These are phyloP conservation scores for Curvularia sp. DNA, from an alignment of 2,329 filamentous ascomycete species.

Conservation along the genomic window DNA sequence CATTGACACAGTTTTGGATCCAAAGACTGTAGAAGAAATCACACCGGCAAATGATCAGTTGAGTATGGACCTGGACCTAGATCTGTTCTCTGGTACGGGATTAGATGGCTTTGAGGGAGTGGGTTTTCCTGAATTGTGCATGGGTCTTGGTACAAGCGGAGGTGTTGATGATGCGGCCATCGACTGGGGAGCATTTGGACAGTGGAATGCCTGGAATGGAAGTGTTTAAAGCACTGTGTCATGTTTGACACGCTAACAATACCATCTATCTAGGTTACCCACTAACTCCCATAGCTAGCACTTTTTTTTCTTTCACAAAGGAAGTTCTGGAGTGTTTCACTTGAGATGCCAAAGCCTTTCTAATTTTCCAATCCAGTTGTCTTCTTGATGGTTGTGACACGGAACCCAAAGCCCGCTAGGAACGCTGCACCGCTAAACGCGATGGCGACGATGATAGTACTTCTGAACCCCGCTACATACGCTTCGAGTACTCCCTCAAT, in stretches of 20 bases:
- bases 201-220: constrained; percentile 34
- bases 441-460: constrained; percentile 3
- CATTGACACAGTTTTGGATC: constrained; percentile 43
- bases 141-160: constrained; percentile 23
- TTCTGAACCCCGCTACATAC: constrained; percentile 4
- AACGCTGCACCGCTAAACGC: constrained; percentile 9
- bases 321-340: neutral
- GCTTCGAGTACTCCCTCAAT: constrained; percentile 7
- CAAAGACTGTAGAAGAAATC: constrained; percentile 23
- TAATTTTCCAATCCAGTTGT: constrained; percentile 1
- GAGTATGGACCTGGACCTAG: constrained; percentile 29
- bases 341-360: neutral
- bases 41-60: constrained; percentile 22
- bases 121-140: constrained; percentile 32
- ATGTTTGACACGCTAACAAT: neutral
- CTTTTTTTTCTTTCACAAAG: neutral
- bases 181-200: constrained; percentile 39
- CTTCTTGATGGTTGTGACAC: constrained; percentile 7
- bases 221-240: neutral
- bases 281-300: neutral
- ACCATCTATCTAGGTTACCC: constrained; percentile 6
- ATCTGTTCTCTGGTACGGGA: constrained; percentile 37
- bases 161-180: constrained; percentile 14
- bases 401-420: constrained; percentile 1
- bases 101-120: constrained; percentile 41